Evolutionary conservation across 208 protist species (phyloP), one percentile per base, ranked within the genome.

Genomic region (Kentomonas sorsogonicus): DNA sequence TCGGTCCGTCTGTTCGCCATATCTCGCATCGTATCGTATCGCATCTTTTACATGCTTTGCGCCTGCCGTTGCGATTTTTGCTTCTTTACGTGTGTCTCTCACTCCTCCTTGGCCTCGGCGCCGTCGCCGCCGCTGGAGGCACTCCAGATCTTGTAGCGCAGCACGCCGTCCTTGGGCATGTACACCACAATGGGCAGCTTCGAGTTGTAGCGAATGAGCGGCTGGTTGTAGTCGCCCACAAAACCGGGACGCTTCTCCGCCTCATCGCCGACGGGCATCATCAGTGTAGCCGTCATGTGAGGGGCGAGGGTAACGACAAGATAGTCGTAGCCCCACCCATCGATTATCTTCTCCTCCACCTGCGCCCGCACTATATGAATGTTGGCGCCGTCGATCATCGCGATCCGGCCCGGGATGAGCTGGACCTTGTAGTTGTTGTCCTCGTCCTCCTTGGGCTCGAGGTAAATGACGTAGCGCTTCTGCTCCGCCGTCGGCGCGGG

Each of bases 301-400:
- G 36, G 48, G 43, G 63, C 71, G 23, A 86, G 63, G 1, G 26
- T 63, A 18, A 78, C 71, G 26, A 68, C 60, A 52, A 69, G 56
- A 62, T 85, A 85, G 59, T 39, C 9, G 56, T 85, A 85, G 25
- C 72, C 79, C 83, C 83, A 91, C 29, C 79, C 83, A n/a, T 71
- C 9, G 22, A 91, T 72, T 6, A 22, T 66, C 62, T 81, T 64
- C 52, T 76, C 66, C 61, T 80, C 67, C 23, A 91, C 50, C 22
- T 36, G 72, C 41, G 74, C 83, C 22, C 53, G 53, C 3, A 85
- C 50, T 29, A 60, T 60, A 66, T 76, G 56, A 23, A n/a, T 50
- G 60, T 83, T 86, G 20, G 60, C 69, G 23, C 67, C 63, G 63
- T 86, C 77, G 15, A 78, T 59, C 16, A 54, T 56, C 56, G 68